phyloP scores from a whole-genome alignment of 768 basidiomycete species.

The Leucosporidium creatinivorum region DNA sequence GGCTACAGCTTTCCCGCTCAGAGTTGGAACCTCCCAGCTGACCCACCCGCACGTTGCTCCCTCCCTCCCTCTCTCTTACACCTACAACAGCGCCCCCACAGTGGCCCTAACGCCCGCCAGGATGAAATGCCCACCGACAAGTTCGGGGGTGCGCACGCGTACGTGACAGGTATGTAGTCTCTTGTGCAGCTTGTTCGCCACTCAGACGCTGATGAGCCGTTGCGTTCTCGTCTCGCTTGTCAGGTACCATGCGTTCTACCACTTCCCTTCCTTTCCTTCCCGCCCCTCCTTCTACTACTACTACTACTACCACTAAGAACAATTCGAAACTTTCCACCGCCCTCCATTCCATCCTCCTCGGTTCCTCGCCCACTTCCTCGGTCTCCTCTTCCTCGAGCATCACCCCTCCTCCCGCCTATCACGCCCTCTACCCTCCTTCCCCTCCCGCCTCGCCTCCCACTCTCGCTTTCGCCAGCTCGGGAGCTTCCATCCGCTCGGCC shows the following conservation, averaged over 20 bases:
- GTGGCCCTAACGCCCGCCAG: too few relatives aligned
- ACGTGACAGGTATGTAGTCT: slow-evolving; percentile 24
- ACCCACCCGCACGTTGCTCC: too few relatives aligned
- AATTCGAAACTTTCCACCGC: not conserved
- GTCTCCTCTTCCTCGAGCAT: not conserved
- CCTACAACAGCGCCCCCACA: too few relatives aligned
- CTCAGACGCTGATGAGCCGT: not conserved
- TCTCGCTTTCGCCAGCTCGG: not conserved
- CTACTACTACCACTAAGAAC: slow-evolving; percentile 8
- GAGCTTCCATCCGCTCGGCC: too few relatives aligned
- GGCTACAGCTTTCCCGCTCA: too few relatives aligned
- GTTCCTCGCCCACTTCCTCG: not conserved
- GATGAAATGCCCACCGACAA: too few relatives aligned
- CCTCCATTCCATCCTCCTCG: not conserved
- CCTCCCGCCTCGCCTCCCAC: not conserved
- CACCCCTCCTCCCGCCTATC: slow-evolving; percentile 4
- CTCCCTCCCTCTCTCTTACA: too few relatives aligned
- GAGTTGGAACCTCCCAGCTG: too few relatives aligned
- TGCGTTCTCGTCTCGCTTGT: too few relatives aligned
- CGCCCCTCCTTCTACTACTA: slow-evolving; percentile 15
- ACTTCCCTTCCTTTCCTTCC: slow-evolving; percentile 11
- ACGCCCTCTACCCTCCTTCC: slow-evolving; percentile 2
- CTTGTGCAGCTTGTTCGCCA: not conserved
- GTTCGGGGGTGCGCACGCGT: slow-evolving; percentile 1
- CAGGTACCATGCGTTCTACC: not conserved